Base-by-base conservation (phyloP, 768 basidiomycete species). In the Amylocystis lapponica region DNA sequence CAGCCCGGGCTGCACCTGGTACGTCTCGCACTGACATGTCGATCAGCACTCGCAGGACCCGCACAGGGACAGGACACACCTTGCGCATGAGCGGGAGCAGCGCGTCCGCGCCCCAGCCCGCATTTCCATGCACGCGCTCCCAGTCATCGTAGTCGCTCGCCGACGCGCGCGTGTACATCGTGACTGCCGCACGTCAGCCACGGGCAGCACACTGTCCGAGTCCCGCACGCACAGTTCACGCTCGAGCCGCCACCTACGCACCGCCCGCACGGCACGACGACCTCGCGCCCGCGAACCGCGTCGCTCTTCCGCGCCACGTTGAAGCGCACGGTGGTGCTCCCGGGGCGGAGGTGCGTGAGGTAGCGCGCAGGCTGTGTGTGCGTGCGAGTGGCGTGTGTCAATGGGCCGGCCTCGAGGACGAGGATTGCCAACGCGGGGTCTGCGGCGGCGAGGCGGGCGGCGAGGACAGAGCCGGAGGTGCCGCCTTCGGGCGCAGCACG, bases 121-220 rank as follows among this genome's bases (percentile, higher is more conserved):
- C 55, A 52, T 81, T 79, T 2, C 68, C 68, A 25, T 73, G 55
- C 1, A 67, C 55, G 3, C 39, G 49, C 27, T 71, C 71, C 80
- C 79, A 81, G 42, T 75, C 74, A 48, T 83, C 76, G 37, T 74
- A 80, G 52, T 83, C 80, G 0, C 78, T 79, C 3, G 77, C 72
- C 8, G 76, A 57, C 17, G 76, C 71, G 16, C 80, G 70, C 1
- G 68, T 71, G 42, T 79, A 81, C 65, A 74, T 65, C 44, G 36
- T 40, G 35, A 36, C 42, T 43, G 36, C 9, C 13, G 9, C 13
- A 12, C 20, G 4, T 4, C 37, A 23, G 26, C 16, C 25, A 26
- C 21, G 20, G 7, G 14, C 9, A 10, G 10, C 16, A 21, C 21
- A 11, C 10, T 13, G 19, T 13, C 19, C 9, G 4, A 11, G 4